Conservation (phyloP, 257 asterid genomes). For the Solanum sejunctum region DNA sequence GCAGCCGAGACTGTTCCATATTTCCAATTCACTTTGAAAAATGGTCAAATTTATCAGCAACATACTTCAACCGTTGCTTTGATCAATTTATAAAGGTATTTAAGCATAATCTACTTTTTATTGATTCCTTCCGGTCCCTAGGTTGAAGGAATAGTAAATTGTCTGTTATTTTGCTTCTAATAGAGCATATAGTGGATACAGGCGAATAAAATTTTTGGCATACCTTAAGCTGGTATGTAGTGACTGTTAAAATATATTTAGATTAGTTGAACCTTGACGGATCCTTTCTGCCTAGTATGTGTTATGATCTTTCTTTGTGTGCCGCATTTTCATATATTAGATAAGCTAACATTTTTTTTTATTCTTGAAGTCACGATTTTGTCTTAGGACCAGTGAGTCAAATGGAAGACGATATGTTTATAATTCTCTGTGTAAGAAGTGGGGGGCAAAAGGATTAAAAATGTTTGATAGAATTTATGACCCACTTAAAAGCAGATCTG, state of each 20-base stretch:
- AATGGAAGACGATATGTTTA: too few species aligned
- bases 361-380: background rate
- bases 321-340: too few species aligned
- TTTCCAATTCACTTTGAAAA: background rate
- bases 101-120: background rate
- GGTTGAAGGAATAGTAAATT: too few species aligned
- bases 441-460: background rate
- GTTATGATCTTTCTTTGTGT: too few species aligned
- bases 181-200: background rate
- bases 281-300: background rate
- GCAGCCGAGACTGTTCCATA: background rate
- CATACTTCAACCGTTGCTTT: background rate
- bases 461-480: background rate
- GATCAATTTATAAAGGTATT: background rate
- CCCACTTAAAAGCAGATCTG: background rate
- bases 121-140: too few species aligned
- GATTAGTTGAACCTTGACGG: background rate
- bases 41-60: background rate
- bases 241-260: too few species aligned
- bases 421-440: too few species aligned
- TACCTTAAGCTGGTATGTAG: too few species aligned
- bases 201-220: too few species aligned
- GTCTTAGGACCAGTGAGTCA: too few species aligned
- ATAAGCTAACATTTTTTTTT: background rate
- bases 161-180: background rate